These are phyloP conservation scores for Kokia cookei DNA, from an alignment of 441 rosid species.

Conservation along the genomic window DNA sequence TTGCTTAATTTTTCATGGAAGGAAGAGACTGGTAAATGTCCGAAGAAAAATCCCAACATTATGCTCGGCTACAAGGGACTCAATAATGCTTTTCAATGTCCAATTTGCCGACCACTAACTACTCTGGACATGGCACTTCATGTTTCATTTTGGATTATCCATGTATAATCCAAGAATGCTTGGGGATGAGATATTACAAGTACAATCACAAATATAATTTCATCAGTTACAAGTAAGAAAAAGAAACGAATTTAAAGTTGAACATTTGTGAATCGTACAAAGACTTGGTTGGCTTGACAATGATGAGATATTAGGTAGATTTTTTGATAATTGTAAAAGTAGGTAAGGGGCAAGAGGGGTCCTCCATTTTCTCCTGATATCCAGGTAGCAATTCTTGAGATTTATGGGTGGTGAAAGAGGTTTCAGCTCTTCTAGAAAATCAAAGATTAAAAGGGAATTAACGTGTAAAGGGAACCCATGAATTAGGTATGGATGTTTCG, in stretches of 20 bases:
- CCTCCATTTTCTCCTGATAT: constrained; percentile 1
- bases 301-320: background rate
- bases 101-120: background rate
- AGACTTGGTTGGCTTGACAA: background rate
- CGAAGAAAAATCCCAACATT: background rate
- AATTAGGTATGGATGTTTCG: background rate
- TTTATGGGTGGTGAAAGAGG: background rate
- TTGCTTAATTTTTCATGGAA: background rate
- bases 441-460: background rate
- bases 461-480: background rate
- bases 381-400: background rate
- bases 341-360: background rate
- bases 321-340: background rate
- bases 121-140: background rate
- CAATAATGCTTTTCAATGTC: background rate
- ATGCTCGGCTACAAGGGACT: background rate
- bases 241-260: no score
- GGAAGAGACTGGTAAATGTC: background rate
- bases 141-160: no score
- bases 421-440: constrained; percentile 8
- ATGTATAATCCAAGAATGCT: background rate
- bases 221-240: no score
- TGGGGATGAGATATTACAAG: background rate
- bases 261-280: no score
- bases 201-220: no score